These are phyloP conservation scores for Passalora sequoiae DNA, from an alignment of 2,329 filamentous ascomycete genomes.

Conservation along the genomic window DNA sequence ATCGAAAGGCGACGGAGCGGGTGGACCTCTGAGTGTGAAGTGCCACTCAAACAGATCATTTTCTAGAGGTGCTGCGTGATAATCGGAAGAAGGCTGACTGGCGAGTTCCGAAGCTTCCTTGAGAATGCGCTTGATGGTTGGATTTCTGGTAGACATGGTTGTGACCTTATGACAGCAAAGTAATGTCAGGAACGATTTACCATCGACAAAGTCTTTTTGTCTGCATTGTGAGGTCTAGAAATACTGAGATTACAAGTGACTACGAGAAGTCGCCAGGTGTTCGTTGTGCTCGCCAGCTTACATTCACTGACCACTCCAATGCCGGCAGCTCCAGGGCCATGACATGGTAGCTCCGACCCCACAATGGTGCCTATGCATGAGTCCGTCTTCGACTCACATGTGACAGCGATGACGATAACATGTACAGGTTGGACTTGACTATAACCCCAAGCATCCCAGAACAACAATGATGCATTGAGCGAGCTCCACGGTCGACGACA, in stretches of 20 bases:
- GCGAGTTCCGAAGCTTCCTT: conserved; percentile 88
- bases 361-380: neutral
- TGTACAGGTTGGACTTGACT: no score
- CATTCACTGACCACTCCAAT: conserved; percentile 1
- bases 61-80: conserved; percentile 78
- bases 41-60: conserved; percentile 97
- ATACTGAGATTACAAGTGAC: neutral
- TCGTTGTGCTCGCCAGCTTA: no score
- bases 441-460: no score
- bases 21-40: conserved; percentile 90
- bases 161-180: no score
- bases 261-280: neutral
- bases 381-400: no score
- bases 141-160: conserved; percentile 65
- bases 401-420: no score
- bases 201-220: neutral
- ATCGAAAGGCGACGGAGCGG: conserved; percentile 68
- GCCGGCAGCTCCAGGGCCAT: no score
- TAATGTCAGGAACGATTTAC: no score
- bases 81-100: conserved; percentile 73
- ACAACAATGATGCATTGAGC: no score
- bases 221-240: neutral
- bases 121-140: conserved; percentile 80
- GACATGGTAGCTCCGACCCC: neutral
- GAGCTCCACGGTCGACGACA: no score